Percentiles rank a stretch among this genome's conserved stretches.
phyloP scores from a whole-genome alignment of 129 eudicot genomes.

The Helianthus annuus region HanXRQr2.0-SUNRISE NC_035444.2:615577-616076 shows the following conservation, averaged over 20 bases:
- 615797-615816: conserved; percentile 41
- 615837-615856: conserved; percentile 46
- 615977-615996: conserved; percentile 79
- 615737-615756: conserved; percentile 31
- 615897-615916: not conserved
- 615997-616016: conserved; percentile 52
- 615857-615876: conserved; percentile 1
- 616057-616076: conserved; percentile 3
- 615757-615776: conserved; percentile 39
- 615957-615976: conserved; percentile 65
- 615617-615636: not conserved
- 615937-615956: conserved; percentile 65
- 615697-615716: conserved; percentile 18
- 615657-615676: not conserved
- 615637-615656: too few relatives aligned
- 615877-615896: not conserved
- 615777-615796: conserved; percentile 37
- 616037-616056: conserved; percentile 31
- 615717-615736: conserved; percentile 12
- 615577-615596: not conserved
- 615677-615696: not conserved
- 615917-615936: conserved; percentile 13
- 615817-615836: conserved; percentile 42
- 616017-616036: conserved; percentile 66
- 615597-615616: not conserved